Conservation (phyloP, 2,329 filamentous ascomycete species). For the Aphanocladium album region DNA sequence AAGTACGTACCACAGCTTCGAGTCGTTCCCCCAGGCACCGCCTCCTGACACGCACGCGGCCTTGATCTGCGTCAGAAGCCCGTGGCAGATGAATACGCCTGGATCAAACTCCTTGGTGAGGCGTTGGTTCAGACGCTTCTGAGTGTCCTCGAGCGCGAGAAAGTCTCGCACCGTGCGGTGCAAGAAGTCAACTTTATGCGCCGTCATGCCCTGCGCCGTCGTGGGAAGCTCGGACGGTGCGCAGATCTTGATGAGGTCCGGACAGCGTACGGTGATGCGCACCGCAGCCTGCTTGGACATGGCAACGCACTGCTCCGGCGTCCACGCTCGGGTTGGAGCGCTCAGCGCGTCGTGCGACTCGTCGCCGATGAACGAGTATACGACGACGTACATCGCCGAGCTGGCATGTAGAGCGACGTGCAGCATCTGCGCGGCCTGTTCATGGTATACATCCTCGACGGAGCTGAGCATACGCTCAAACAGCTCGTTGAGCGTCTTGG, state of each 20-base stretch:
- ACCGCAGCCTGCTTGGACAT: not conserved
- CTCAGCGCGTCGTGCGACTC: not conserved
- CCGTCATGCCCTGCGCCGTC: not conserved
- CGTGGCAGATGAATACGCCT: not conserved
- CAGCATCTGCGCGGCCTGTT: slow-evolving; percentile 9
- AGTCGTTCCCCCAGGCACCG: not conserved
- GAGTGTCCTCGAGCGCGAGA: not conserved
- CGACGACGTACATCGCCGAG: not conserved
- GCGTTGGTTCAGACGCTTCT: not conserved
- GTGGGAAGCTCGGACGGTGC: not conserved
- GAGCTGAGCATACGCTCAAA: slow-evolving; percentile 11
- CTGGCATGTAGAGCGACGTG: not conserved
- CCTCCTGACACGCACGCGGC: not conserved
- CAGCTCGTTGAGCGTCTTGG: slow-evolving; percentile 3
- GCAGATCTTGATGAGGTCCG: slow-evolving; percentile 9
- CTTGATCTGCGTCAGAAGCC: not conserved
- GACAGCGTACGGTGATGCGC: slow-evolving; percentile 5
- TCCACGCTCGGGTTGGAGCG: not conserved
- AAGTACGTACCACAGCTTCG: not conserved
- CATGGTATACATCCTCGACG: slow-evolving; percentile 7
- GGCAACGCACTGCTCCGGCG: not conserved
- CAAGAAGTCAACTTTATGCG: slow-evolving; percentile 5
- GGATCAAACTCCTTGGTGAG: not conserved
- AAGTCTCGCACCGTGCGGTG: slow-evolving; percentile 8
- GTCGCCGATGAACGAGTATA: slow-evolving; percentile 5